These are phyloP conservation scores for Collybia nuda DNA, from an alignment of 768 basidiomycete species.

Conservation along the genomic window DNA sequence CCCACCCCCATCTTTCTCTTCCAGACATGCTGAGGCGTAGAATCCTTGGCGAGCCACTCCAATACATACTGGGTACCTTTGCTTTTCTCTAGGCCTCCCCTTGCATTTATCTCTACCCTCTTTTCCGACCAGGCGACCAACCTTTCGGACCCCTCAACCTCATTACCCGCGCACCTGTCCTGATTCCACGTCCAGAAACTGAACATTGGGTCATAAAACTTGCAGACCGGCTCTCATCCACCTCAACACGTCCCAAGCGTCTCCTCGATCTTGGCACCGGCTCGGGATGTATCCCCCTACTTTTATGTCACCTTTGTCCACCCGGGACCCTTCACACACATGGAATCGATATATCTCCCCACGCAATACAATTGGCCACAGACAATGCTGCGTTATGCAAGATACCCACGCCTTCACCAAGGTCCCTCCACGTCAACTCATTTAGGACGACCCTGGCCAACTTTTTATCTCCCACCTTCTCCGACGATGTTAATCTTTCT, in stretches of 20 bases:
- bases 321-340: slow-evolving; percentile 51
- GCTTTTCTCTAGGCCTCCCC: slow-evolving; percentile 8
- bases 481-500: slow-evolving; percentile 25
- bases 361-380: slow-evolving; percentile 53
- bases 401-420: slow-evolving; percentile 27
- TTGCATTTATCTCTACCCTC: slow-evolving; percentile 13
- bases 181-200: slow-evolving; percentile 96
- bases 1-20: slow-evolving; percentile 20
- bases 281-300: slow-evolving; percentile 86
- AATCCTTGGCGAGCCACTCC: slow-evolving; percentile 73
- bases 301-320: slow-evolving; percentile 70
- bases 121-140: slow-evolving; percentile 56
- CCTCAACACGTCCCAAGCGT: slow-evolving; percentile 30
- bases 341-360: slow-evolving; percentile 67
- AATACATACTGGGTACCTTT: slow-evolving; percentile 80
- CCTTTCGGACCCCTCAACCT: slow-evolving; percentile 87
- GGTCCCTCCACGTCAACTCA: slow-evolving; percentile 28
- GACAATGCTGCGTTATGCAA: slow-evolving; percentile 47
- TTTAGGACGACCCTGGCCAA: slow-evolving; percentile 39
- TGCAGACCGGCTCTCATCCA: slow-evolving; percentile 42
- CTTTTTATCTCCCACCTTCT: slow-evolving; percentile 48
- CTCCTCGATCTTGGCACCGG: slow-evolving; percentile 93
- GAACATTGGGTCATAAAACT: slow-evolving; percentile 77
- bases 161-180: slow-evolving; percentile 70
- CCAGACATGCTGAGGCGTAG: slow-evolving; percentile 58